These are phyloP conservation scores for Exsudoporus frostii DNA, from an alignment of 768 basidiomycete species.

Conservation along the genomic window DNA sequence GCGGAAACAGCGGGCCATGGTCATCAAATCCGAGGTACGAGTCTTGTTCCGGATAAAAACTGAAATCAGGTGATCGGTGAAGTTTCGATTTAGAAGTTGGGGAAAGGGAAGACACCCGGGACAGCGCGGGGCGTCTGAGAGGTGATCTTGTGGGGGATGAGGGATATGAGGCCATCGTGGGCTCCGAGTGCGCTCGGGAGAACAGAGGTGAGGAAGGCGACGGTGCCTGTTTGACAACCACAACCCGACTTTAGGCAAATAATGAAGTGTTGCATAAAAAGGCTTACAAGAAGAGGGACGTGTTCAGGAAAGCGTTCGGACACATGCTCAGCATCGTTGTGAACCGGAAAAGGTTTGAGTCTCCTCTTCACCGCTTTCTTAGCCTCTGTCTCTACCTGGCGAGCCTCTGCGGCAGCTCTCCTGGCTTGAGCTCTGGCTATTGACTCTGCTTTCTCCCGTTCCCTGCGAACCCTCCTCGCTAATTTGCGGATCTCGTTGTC, in stretches of 20 bases:
- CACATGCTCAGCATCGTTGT: background rate
- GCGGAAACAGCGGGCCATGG: background rate
- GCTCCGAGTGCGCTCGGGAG: conserved; percentile 12
- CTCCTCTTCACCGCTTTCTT: conserved; percentile 19
- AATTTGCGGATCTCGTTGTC: conserved; percentile 32
- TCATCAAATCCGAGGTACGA: conserved; percentile 10
- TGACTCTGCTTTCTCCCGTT: conserved; percentile 24
- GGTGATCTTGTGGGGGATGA: conserved; percentile 6
- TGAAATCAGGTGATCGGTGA: conserved; percentile 12
- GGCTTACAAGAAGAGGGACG: conserved; percentile 12
- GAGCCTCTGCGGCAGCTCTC: conserved; percentile 15
- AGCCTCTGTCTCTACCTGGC: conserved; percentile 6
- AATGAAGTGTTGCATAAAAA: background rate
- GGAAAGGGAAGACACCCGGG: conserved; percentile 13
- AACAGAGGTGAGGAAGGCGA: conserved; percentile 2
- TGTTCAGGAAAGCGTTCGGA: background rate
- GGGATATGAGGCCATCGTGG: conserved; percentile 3
- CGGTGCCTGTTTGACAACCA: conserved; percentile 6
- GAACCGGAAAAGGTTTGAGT: conserved; percentile 29
- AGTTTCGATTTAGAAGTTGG: background rate
- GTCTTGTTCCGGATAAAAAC: conserved; percentile 14
- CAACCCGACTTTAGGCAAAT: background rate
- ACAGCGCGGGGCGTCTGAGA: background rate
- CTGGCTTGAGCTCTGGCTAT: conserved; percentile 16
- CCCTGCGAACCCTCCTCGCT: conserved; percentile 33